Base-by-base conservation (phyloP, 495 filamentous ascomycete species). In the Bryoglossum gracile region DNA sequence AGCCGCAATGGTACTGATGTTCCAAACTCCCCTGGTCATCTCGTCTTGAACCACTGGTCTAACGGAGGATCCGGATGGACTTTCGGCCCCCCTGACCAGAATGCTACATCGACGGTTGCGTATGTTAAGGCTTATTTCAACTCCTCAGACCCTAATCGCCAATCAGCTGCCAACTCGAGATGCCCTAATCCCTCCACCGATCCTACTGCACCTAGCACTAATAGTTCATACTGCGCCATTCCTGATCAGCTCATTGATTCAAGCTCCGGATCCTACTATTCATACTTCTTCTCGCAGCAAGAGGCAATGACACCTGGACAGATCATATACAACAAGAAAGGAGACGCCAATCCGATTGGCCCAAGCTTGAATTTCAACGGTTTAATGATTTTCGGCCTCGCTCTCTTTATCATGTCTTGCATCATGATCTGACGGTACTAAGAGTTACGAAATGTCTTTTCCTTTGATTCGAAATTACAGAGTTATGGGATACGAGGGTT, bases 111-210 rank as follows among this genome's bases (percentile, higher is more conserved):
- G 47, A 73, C 69, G 4, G 68, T 89, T 14, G 65, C 63, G 10
- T 87, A 86, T 49, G 71, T 87, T 23, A 85, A 87, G 57, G 82
- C 75, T 0, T 90, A 89, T 60, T 90, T 89, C 66, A 90, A 89
- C 65, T 81, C 81, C 21, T 77, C 79, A 2, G 42, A 65, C 34
- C 50, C 59, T 4, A 44, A 58, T 47, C 62, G 78, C 23, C 59
- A 66, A 36, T 30, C 54, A 19, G 73, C 82, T 49, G 77, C 69
- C 54, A 25, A 43, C 8, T 24, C 19, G 4, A 64, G 81, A 21
- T 84, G 81, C 51, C 63, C 51, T n/a, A 59, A 76, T 42, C 58
- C 65, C 3, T 33, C 23, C 3, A 70, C 59, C 3, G n/a, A n/a
- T n/a, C n/a, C n/a, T n/a, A n/a, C n/a, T n/a, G n/a, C n/a, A n/a